Evolutionary conservation across 257 asterid genomes (phyloP), one percentile per base, ranked within the genome.

Genomic region (Solanum sparsipilum): DNA sequence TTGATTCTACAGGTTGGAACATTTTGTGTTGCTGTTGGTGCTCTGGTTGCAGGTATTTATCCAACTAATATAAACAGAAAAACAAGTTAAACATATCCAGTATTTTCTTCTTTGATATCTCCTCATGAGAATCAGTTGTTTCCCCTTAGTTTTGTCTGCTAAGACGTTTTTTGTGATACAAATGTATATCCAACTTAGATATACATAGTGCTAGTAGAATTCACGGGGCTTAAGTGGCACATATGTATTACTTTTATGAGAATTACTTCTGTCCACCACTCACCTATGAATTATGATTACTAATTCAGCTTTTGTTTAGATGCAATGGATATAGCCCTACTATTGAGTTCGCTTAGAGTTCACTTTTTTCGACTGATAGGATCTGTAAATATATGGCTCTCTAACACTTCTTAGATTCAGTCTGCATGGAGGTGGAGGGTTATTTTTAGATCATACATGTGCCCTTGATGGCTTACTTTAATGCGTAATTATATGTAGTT

Each of bases 1-100:
- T 95, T 97, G 89, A 96, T 97, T 83, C 98, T 97, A 87, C 99
- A 97, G 91, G 99, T 96, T 21, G 99, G 99, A 74, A 90, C 99
- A 88, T 94, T 97, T 91, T 97, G 96, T 89, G 93, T 93, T 86
- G 99, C 90, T 58, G 93, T 95, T 88, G 99, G 99, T 88, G 99
- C 99, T 87, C 90, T 97, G 84, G 81, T 97, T 83, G 98, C 99
- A 90, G 99, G 99, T 97, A 92, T 79, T 78, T 84, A 38, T 86
- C 84, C 58, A n/a, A 46, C 39, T 46, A 29, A 58, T 58, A 58
- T 58, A 20, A 86, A 52, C 48, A 10, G 52, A 83, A 35, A 81
- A 48, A 52, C 86, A 48, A 31, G 70, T 48, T 31, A 29, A 81
- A 82, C 29, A 81, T 81, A 36, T 48, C 16, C 44, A 9, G 18